Base-by-base conservation (phyloP, 306 rosid species). In the Acacia crassicarpa region DNA sequence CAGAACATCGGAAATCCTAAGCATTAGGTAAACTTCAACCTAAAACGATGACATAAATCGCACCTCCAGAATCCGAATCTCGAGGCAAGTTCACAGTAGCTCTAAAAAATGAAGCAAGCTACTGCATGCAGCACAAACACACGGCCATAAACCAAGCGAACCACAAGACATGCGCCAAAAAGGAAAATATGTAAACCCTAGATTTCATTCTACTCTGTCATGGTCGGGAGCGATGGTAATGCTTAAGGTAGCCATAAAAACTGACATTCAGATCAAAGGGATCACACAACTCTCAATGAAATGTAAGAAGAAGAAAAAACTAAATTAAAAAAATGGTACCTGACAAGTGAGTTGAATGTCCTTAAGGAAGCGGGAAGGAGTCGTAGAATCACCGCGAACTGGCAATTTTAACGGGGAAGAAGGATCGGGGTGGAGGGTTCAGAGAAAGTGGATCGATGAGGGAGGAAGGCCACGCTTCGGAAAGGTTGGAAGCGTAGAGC, bases 391-490 rank as follows among this genome's bases (percentile, higher is more conserved):
- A 32, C n/a, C 6, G 25, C 9, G 72, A 67, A 9, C 27, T 17
- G 22, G 56, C 5, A 22, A 46, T 20, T 65, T 35, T 12, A 44
- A 13, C 13, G 72, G 35, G 35, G 14, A 17, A 10, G 62, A 54
- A 10, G 44, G 67, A 13, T 4, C 17, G 49, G 43, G 23, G 33
- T n/a, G 2, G 8, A 8, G 12, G 66, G 44, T 49, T 32, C 46
- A 8, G 33, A 51, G n/a, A 10, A 0, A 0, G 17, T 22, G 44
- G 67, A 45, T 61, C 46, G 11, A 41, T 40, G 68, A 73, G 68
- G 72, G 10, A 63, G 74, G 72, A 58, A 15, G 65, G 81, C 83
- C 61, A 89, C 91, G 92, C 92, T 87, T 86, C 92, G 80, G 79
- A 81, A 38, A 48, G 83, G 76, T 5, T 61, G 74, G 86, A 87